phyloP scores from a whole-genome alignment of 257 asterid genomes.

The Solanum clarkiae region DNA sequence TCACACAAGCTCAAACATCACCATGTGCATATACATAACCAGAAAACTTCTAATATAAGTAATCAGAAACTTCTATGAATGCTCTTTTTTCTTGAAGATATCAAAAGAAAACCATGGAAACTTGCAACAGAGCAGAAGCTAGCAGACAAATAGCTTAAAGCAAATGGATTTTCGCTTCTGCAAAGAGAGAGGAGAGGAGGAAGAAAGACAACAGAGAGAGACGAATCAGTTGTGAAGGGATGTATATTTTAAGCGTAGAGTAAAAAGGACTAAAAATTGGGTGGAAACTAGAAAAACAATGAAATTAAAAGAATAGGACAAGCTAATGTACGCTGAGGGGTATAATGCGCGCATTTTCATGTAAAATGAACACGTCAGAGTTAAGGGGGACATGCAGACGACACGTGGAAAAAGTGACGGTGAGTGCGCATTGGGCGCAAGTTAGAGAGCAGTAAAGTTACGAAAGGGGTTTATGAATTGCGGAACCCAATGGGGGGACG shows the following conservation, averaged over 20 bases:
- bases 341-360: not conserved
- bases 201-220: not conserved
- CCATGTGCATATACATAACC: not conserved
- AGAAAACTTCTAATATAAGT: not conserved
- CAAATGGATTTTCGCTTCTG: not conserved
- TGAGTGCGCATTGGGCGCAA: not conserved
- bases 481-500: not conserved
- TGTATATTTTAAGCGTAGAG: conserved; percentile 7
- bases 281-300: not conserved
- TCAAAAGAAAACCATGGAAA: not conserved
- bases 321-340: conserved; percentile 2
- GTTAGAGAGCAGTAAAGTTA: not conserved
- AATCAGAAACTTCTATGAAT: not conserved
- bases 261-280: not conserved
- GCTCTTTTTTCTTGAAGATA: not conserved
- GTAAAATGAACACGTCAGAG: not conserved
- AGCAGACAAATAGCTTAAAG: not conserved
- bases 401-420: not conserved
- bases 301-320: not conserved
- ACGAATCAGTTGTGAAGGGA: not conserved
- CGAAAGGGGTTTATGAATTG: not conserved
- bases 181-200: not conserved
- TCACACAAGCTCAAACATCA: not conserved
- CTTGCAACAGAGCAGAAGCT: not conserved
- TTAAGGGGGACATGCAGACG: not conserved